A percentile compares a stretch with the other conserved stretches of the same genome.
Evolutionary conservation across 495 filamentous ascomycete genomes (phyloP).

Genomic region (Chaetomium fimeti): DNA sequence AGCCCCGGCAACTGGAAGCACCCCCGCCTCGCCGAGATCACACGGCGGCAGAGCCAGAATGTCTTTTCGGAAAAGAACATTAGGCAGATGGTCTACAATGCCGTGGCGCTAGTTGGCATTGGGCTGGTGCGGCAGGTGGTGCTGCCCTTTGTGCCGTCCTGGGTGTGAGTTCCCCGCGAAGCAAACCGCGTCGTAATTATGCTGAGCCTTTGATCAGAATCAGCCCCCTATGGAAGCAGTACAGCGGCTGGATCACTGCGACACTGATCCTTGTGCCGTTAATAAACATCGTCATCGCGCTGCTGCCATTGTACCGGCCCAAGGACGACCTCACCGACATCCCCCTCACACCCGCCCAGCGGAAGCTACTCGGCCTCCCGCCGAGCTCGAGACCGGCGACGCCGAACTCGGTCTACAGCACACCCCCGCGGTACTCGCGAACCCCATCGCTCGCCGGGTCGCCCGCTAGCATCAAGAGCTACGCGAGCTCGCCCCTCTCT

Average conservation of each 20-base stretch:
- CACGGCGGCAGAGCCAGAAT: constrained; percentile 66
- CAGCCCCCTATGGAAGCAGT: constrained; percentile 23
- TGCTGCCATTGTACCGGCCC: constrained; percentile 64
- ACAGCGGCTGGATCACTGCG: constrained; percentile 38
- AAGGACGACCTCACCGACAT: constrained; percentile 84
- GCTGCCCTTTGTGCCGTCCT: constrained; percentile 27
- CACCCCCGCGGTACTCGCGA: constrained; percentile 82
- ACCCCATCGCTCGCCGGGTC: constrained; percentile 60
- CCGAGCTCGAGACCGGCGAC: constrained; percentile 62
- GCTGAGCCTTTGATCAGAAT: constrained; percentile 19
- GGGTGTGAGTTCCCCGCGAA: constrained; percentile 23
- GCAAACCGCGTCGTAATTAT: neutral
- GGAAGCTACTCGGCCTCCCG: constrained; percentile 76
- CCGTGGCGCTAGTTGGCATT: constrained; percentile 48
- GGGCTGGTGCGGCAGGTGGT: constrained; percentile 39
- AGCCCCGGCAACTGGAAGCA: constrained; percentile 83
- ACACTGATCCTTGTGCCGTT: constrained; percentile 62
- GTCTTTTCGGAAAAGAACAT: constrained; percentile 72
- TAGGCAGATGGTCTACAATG: constrained; percentile 63
- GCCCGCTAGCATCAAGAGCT: constrained; percentile 49
- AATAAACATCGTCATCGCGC: constrained; percentile 52
- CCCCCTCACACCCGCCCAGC: constrained; percentile 84
- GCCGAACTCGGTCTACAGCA: constrained; percentile 65
- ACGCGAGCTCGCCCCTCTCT: constrained; percentile 55
- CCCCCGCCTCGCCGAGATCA: constrained; percentile 75